Evolutionary conservation across 352 stramenopile genomes (phyloP).

Genomic region (Globisporangium spiculum): DNA sequence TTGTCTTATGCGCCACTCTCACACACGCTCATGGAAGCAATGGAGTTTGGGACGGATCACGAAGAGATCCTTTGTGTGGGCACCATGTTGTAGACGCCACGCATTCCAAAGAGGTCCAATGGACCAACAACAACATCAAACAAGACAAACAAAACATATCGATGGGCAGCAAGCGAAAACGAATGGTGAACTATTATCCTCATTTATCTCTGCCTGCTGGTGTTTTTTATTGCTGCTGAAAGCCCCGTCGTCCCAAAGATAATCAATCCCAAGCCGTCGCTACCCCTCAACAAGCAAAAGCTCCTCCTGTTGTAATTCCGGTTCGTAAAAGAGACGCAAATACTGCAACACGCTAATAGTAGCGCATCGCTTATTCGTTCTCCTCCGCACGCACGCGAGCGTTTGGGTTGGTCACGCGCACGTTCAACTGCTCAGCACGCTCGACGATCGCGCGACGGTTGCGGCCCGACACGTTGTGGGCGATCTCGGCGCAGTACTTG

Average conservation of each 20-base stretch:
- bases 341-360: neutral
- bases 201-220: constrained; percentile 23
- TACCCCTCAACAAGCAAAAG: constrained; percentile 21
- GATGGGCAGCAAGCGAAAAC: constrained; percentile 11
- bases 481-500: constrained; percentile 99
- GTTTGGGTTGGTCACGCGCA: constrained; percentile 98
- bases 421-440: constrained; percentile 97
- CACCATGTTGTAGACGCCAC: constrained; percentile 15
- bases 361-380: constrained; percentile 77
- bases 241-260: constrained; percentile 15
- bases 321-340: constrained; percentile 6
- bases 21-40: neutral
- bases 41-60: neutral
- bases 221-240: constrained; percentile 16
- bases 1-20: no score
- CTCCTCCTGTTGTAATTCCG: constrained; percentile 3
- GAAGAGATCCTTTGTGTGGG: neutral
- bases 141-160: constrained; percentile 20
- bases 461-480: constrained; percentile 95
- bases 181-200: constrained; percentile 32
- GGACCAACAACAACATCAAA: neutral
- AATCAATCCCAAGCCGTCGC: constrained; percentile 8
- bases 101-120: constrained; percentile 13
- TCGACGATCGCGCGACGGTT: constrained; percentile 98
- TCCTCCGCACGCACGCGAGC: constrained; percentile 97